Percentiles rank a stretch among this genome's conserved stretches.
phyloP scores from a whole-genome alignment of 805 yeast species.

The Saturnispora halmiae region DNA sequence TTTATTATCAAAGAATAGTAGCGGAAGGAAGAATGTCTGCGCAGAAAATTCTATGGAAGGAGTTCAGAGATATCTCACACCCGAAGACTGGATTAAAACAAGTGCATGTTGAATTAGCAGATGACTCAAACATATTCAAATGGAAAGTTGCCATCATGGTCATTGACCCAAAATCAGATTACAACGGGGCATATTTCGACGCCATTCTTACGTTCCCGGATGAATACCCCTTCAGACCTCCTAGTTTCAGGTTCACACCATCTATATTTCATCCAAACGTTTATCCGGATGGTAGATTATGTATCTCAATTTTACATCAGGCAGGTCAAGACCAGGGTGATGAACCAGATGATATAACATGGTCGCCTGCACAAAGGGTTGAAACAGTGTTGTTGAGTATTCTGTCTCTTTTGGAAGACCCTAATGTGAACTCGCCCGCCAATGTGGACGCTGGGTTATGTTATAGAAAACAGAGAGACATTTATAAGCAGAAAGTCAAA shows the following conservation, averaged over 20 bases:
- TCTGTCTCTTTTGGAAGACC: slow-evolving; percentile 86
- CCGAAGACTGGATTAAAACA: slow-evolving; percentile 58
- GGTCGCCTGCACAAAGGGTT: slow-evolving; percentile 93
- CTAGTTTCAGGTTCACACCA: slow-evolving; percentile 87
- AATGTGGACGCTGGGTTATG: slow-evolving; percentile 96
- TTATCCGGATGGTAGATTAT: slow-evolving; percentile 85
- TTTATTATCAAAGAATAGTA: no score
- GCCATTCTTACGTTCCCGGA: slow-evolving; percentile 89
- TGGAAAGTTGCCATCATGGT: slow-evolving; percentile 93
- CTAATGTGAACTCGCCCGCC: slow-evolving; percentile 90
- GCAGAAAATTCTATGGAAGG: slow-evolving; percentile 74
- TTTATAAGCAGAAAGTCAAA: slow-evolving; percentile 66
- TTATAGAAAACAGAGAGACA: slow-evolving; percentile 75
- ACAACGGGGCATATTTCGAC: slow-evolving; percentile 90
- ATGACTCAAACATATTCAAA: slow-evolving; percentile 48
- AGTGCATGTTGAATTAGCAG: slow-evolving; percentile 32
- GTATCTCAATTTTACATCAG: slow-evolving; percentile 88
- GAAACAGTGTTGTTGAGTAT: slow-evolving; percentile 89
- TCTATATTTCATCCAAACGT: slow-evolving; percentile 95
- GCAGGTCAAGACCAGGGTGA: slow-evolving; percentile 83
- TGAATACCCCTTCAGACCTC: slow-evolving; percentile 91
- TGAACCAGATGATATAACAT: slow-evolving; percentile 88
- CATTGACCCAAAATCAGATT: slow-evolving; percentile 78
- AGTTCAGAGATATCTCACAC: slow-evolving; percentile 86
- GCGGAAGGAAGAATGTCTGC: slow-evolving; percentile 31